phyloP scores from a whole-genome alignment of 208 protist species.

The Leishmania amazonensis region DNA sequence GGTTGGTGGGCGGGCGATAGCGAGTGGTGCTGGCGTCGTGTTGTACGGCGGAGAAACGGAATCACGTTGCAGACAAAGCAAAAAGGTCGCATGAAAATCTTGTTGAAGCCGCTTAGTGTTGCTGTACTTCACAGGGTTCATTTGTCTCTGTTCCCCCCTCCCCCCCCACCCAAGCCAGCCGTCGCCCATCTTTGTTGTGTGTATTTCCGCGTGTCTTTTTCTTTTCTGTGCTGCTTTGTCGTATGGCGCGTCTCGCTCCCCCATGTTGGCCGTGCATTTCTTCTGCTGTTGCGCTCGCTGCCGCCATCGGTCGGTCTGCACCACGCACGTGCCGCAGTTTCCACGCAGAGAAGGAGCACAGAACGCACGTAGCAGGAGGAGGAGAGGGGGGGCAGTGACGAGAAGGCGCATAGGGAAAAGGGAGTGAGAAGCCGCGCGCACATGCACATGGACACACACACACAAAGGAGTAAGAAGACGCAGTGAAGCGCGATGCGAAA shows the following conservation, averaged over 20 bases:
- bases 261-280: neutral
- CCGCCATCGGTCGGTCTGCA: neutral
- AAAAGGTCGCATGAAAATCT: neutral
- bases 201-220: neutral
- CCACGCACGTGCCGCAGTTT: neutral
- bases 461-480: neutral
- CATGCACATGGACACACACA: neutral
- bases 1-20: no score
- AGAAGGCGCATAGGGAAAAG: neutral
- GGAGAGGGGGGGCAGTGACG: no score
- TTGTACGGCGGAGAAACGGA: no score
- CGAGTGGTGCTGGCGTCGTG: no score
- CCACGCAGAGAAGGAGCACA: neutral
- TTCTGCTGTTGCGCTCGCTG: neutral
- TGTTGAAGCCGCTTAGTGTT: neutral
- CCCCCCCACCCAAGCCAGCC: no score
- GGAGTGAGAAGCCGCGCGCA: neutral
- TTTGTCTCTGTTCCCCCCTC: no score
- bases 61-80: no score
- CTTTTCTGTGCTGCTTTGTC: neutral
- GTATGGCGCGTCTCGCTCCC: neutral
- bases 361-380: neutral
- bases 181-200: neutral
- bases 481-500: neutral
- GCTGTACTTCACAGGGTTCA: neutral